Evolutionary conservation across 441 rosid genomes (phyloP), one percentile per base, ranked within the genome.

Genomic region (Pelargonium australe): DNA sequence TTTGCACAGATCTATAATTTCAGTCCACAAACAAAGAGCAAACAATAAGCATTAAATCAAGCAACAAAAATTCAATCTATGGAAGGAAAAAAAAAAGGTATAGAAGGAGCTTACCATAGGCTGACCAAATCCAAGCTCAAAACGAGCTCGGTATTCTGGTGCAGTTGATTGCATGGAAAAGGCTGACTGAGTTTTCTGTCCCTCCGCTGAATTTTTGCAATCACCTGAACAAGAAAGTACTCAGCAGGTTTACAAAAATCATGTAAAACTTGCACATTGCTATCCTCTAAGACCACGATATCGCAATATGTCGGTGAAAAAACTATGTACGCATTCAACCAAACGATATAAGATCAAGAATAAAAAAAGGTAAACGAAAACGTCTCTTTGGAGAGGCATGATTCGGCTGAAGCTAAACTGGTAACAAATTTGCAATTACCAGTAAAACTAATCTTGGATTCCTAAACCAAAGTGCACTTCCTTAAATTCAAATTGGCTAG

Each of bases 41-140:
- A 40, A 34, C 10, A 49, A 20, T 64, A 71, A 37, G 60, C 40
- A 53, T 8, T 44, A 70, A 55, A 55, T 17, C 61, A 55, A 55
- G 25, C 17, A 20, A 53, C 19, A n/a, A 14, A 53, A 53, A 16
- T n/a, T n/a, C 7, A n/a, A 53, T 34, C 40, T 34, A 34, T 34
- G 40, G 40, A 34, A 34, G 40, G 23, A n/a, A 7, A n/a, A 16
- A 16, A 53, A 55, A 55, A 55, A 7, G 10, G 20, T 55, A 77
- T 13, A 57, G 49, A 43, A 34, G 53, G 25, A 19, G 63, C 43
- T 31, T 81, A 88, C 98, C 89, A 79, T 51, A 16, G 89, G 85
- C 77, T 85, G 95, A 74, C 85, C 78, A 70, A 80, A 79, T 61
- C 91, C 96, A 19, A 88, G 64, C 57, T 91, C 94, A 69, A 85